Evolutionary conservation across 345 rosid species (phyloP).

Genomic region (Chamaenerion angustifolium): DNA sequence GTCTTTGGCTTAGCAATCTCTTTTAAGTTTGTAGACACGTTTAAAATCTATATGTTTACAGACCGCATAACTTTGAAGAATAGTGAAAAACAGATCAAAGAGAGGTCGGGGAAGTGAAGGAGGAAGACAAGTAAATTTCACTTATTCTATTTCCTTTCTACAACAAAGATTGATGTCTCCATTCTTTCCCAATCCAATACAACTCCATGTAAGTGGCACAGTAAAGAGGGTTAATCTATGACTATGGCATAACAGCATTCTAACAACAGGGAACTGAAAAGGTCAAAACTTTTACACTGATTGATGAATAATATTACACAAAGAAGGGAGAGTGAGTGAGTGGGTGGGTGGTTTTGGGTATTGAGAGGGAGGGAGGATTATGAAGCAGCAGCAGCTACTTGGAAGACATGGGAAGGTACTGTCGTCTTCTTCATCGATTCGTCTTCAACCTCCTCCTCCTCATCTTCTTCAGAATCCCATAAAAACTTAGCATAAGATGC

Average conservation of each 20-base stretch:
- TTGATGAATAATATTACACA: not conserved
- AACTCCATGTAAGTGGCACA: too few species aligned
- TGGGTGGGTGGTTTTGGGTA: too few species aligned
- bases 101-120: too few species aligned
- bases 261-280: not conserved
- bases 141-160: conserved; percentile 3
- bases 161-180: not conserved
- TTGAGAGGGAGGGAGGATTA: conserved; percentile 19
- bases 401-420: conserved; percentile 16
- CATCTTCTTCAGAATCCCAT: conserved; percentile 81
- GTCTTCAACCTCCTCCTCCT: conserved; percentile 25
- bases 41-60: too few species aligned
- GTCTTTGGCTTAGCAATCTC: too few species aligned
- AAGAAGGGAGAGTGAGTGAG: not conserved
- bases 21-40: too few species aligned
- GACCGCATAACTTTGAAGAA: too few species aligned
- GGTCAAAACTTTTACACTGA: conserved; percentile 10
- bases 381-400: conserved; percentile 48
- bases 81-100: too few species aligned
- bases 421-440: conserved; percentile 14
- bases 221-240: too few species aligned
- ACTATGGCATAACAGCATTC: not conserved
- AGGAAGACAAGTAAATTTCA: too few species aligned
- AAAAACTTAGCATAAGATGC: conserved; percentile 86
- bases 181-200: too few species aligned